Evolutionary conservation across 345 rosid species (phyloP), one percentile per base, ranked within the genome.

Genomic region (Psidium guajava): DNA sequence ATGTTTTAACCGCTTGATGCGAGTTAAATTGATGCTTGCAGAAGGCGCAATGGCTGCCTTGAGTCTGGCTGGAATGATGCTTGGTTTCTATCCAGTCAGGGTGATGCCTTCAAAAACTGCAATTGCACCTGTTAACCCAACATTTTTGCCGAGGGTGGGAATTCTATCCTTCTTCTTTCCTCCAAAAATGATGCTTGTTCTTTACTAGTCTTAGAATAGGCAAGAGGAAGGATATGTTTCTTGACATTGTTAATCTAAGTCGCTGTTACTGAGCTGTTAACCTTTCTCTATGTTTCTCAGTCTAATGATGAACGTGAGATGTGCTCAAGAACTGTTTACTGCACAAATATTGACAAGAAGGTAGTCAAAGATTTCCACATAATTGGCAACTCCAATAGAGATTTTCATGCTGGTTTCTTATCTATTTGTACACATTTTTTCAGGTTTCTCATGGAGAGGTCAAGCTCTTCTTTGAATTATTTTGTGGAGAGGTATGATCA

Each of bases 21-120:
- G 7, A 89, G 82, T 87, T 69, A 32, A 86, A 89, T 85, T 20
- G 53, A 82, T 83, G 85, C 49, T 86, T 92, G 91, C 92, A 98
- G 99, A 94, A 88, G 95, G 96, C 87, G 99, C 99, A 55, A 91
- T 88, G 90, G 89, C 92, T 92, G 98, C 99, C 87, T 87, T 98
- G 91, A 90, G 55, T 89, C 87, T 98, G 92, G 91, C 95, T 0
- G 99, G 99, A 27, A 98, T 96, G 21, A 90, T 98, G 85, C 97
- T 98, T 44, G 99, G 99, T 40, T 95, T 85, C 89, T 96, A 98
- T 90, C 99, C 99, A 55, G 92, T 98, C 53, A 93, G 91, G 87
- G 99, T 98, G 89, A 92, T 98, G 92, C 99, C 99, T 88, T 98
- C 99, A 80, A 98, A 93, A 93, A 98, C 99, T 36, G 99, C 99